Evolutionary conservation across 2,329 filamentous ascomycete genomes (phyloP), one percentile per base, ranked within the genome.

Genomic region (Chrysoporthe austroafricana): DNA sequence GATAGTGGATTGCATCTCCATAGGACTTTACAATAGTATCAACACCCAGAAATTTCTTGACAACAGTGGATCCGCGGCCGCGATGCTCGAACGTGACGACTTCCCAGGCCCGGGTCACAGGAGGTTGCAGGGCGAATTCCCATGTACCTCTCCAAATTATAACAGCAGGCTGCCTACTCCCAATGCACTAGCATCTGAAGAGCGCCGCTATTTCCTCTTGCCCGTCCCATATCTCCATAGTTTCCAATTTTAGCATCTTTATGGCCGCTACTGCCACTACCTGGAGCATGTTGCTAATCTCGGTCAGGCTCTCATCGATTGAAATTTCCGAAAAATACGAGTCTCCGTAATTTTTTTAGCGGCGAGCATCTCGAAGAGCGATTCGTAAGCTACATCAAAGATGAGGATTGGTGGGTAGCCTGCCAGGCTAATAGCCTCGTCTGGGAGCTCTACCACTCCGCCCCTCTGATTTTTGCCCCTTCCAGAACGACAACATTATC

Each of bases 141-240:
- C 73, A 77, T 62, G 75, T 77, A 59, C 71, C 70, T 72, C 72
- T 73, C 75, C 73, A 75, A 32, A 67, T 70, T 63, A 77, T 72
- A 13, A 60, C 70, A 67, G 73, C 74, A 65, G 66, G 50, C 52
- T 50, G 62, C 52, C 13, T 32, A 39, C 63, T 43, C 11, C 44
- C 57, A 34, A 65, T 54, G 54, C 66, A 43, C 69, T 76, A 72
- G 58, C 77, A 78, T 63, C 68, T 69, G 69, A 79, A 78, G 65
- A 78, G 73, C 66, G 69, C 69, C 52, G 76, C 75, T 46, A 75
- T 63, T 2, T 74, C 73, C 70, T 74, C 71, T 73, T 68, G 62
- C 71, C 74, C 77, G 71, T 77, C 77, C 75, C 75, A 78, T 63
- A 78, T 76, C 70, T 78, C 75, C 75, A 78, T 76, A 62, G 71